Conservation (phyloP, 257 asterid genomes). For the Ehretia macrophylla region DNA sequence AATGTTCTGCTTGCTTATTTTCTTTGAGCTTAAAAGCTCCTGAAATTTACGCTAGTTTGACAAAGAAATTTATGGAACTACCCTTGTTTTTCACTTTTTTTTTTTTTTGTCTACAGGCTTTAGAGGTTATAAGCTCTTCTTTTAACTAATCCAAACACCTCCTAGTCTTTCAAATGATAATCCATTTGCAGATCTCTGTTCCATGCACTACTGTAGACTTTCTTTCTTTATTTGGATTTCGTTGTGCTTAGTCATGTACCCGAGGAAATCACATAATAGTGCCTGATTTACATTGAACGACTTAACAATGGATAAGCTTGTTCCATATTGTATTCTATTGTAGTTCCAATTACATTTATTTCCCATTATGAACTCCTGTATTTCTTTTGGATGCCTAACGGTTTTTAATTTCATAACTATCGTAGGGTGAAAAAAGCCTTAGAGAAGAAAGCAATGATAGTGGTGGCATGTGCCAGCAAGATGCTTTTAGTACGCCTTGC, state of each 20-base stretch:
- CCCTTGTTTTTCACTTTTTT: too few species aligned
- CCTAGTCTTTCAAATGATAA: too few species aligned
- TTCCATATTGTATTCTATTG: background rate
- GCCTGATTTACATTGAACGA: background rate
- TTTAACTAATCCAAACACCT: too few species aligned
- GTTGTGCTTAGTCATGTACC: background rate
- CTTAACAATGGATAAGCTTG: background rate
- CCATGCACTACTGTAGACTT: too few species aligned
- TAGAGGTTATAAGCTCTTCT: too few species aligned
- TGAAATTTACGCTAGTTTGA: too few species aligned
- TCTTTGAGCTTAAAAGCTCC: too few species aligned
- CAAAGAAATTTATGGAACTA: too few species aligned
- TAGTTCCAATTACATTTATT: slow-evolving; percentile 7
- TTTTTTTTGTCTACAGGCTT: too few species aligned
- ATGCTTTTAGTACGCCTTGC: slow-evolving; percentile 73
- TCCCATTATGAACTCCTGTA: background rate
- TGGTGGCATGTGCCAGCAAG: slow-evolving; percentile 44
- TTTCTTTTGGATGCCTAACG: background rate
- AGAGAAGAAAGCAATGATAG: slow-evolving; percentile 43
- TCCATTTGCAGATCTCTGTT: too few species aligned
- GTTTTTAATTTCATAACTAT: slow-evolving; percentile 15
- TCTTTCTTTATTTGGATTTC: too few species aligned
- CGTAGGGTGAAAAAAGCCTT: slow-evolving; percentile 32
- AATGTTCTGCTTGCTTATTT: too few species aligned
- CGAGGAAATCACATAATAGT: background rate